Conservation (phyloP, 768 basidiomycete species). For the Suillus bovinus region DNA sequence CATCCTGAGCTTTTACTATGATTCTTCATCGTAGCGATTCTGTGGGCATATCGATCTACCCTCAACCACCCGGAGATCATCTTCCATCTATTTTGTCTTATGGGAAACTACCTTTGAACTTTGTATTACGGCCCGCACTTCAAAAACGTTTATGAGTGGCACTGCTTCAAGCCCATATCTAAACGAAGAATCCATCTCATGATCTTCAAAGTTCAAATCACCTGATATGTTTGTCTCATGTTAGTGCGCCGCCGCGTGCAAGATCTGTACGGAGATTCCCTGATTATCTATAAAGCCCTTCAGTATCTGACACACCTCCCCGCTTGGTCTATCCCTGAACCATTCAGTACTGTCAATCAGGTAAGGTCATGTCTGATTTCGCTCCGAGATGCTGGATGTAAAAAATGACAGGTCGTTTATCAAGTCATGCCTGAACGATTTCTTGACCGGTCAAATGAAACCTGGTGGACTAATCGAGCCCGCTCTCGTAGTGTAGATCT, state of each 20-base stretch:
- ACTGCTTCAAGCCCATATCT: not conserved
- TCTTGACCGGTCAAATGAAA: not conserved
- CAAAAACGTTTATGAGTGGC: not conserved
- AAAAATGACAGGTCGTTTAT: not conserved
- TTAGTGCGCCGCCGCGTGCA: not conserved
- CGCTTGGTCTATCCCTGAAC: not conserved
- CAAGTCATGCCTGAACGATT: conserved; percentile 1
- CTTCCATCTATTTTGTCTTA: not conserved
- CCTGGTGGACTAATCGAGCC: not conserved
- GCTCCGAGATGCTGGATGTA: not conserved
- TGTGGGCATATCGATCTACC: not conserved
- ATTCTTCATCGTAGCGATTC: not conserved
- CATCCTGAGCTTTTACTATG: not conserved
- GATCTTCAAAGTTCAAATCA: too few relatives aligned
- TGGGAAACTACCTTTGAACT: not conserved
- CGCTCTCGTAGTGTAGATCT: conserved; percentile 2
- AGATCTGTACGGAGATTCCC: conserved; percentile 2
- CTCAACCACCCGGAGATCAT: not conserved
- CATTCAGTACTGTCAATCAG: not conserved
- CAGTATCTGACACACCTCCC: not conserved
- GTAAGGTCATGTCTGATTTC: not conserved
- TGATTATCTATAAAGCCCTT: not conserved
- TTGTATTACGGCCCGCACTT: not conserved
- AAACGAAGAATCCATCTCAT: not conserved
- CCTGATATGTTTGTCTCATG: not conserved